These are phyloP conservation scores for Syncephalastrum sp. DNA, from an alignment of 371 early-diverging fungal species.

Conservation along the genomic window DNA sequence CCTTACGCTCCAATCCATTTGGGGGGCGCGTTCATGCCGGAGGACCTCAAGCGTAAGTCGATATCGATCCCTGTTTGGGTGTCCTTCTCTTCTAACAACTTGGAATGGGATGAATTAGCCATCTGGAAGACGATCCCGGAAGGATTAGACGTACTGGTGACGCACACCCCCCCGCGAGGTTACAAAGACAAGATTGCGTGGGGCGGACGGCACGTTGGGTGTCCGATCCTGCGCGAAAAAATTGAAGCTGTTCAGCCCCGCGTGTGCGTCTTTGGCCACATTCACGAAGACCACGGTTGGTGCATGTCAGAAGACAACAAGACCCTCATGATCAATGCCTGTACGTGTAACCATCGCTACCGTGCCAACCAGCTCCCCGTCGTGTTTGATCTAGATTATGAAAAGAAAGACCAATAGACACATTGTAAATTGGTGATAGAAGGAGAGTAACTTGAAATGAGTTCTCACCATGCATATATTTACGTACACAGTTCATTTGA, in stretches of 20 bases:
- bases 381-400: conserved; percentile 39
- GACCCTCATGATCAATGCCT: conserved; percentile 51
- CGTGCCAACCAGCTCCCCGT: conserved; percentile 41
- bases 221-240: conserved; percentile 33
- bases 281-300: conserved; percentile 52
- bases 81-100: neutral
- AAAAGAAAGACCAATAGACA: too few species aligned
- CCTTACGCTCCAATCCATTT: conserved; percentile 55
- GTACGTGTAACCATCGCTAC: conserved; percentile 39
- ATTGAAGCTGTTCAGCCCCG: conserved; percentile 42
- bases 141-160: conserved; percentile 51
- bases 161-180: conserved; percentile 52
- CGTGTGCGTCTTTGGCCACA: conserved; percentile 56
- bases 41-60: conserved; percentile 28
- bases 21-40: conserved; percentile 55
- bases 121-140: conserved; percentile 47
- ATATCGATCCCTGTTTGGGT: neutral
- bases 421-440: too few species aligned
- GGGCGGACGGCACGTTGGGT: conserved; percentile 37
- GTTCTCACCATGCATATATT: too few species aligned
- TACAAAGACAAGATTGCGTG: conserved; percentile 32
- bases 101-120: conserved; percentile 10
- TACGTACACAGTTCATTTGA: too few species aligned
- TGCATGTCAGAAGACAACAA: conserved; percentile 21
- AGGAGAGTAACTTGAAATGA: too few species aligned